Percentiles rank a stretch among this genome's conserved stretches.
These are phyloP conservation scores for Coniella lustricola DNA, from an alignment of 2,329 filamentous ascomycete genomes.

Conservation along the genomic window DNA sequence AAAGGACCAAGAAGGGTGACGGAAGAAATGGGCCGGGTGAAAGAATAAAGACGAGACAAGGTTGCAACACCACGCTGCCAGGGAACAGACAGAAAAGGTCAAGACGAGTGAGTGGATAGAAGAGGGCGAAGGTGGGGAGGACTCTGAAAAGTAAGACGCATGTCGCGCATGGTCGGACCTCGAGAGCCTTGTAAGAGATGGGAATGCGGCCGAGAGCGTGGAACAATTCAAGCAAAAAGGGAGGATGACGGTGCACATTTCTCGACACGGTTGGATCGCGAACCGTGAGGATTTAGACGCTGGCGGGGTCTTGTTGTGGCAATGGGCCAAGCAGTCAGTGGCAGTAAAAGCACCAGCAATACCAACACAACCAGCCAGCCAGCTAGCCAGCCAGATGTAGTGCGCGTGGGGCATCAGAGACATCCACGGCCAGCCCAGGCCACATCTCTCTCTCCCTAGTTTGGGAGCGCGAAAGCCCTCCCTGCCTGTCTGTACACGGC, in stretches of 20 bases:
- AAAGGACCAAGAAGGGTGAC: neutral
- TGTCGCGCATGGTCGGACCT: conserved; percentile 15
- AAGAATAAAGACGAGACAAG: conserved; percentile 13
- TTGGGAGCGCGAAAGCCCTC: conserved; percentile 9
- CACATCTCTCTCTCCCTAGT: conserved; percentile 8
- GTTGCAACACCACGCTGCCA: conserved; percentile 15
- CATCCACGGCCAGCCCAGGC: conserved; percentile 9
- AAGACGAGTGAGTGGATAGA: conserved; percentile 3
- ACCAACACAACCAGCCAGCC: no score
- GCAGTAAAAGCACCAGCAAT: neutral
- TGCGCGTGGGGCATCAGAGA: conserved; percentile 11
- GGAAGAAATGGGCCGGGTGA: neutral
- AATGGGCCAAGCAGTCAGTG: conserved; percentile 6
- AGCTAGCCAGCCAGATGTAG: conserved; percentile 5
- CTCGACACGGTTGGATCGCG: conserved; percentile 14
- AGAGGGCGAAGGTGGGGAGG: conserved; percentile 11
- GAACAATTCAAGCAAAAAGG: conserved; percentile 7
- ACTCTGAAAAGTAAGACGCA: conserved; percentile 18
- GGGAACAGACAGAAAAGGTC: conserved; percentile 6
- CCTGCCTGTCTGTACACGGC: conserved; percentile 5
- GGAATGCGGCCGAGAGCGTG: neutral
- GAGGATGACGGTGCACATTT: conserved; percentile 14
- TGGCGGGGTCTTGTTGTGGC: conserved; percentile 13
- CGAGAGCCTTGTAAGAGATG: neutral
- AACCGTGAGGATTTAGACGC: conserved; percentile 7